These are phyloP conservation scores for Diutina neorugosa DNA, from an alignment of 1,139 yeast species.

Conservation along the genomic window DNA sequence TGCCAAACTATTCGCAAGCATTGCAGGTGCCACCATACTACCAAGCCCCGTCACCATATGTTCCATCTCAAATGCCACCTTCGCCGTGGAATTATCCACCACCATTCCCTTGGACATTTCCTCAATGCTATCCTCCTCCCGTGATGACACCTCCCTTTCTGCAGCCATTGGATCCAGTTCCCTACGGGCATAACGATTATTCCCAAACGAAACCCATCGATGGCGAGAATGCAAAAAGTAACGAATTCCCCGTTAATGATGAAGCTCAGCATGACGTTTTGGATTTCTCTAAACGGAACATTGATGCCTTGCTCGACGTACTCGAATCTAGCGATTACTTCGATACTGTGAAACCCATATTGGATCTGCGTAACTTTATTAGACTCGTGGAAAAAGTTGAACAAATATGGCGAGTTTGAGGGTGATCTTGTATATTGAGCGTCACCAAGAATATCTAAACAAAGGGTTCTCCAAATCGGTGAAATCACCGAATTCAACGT, in stretches of 20 bases:
- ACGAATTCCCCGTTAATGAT: neutral
- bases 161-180: neutral
- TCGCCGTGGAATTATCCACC: neutral
- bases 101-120: neutral
- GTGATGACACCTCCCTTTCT: neutral
- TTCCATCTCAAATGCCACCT: neutral
- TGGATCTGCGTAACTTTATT: neutral
- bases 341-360: neutral
- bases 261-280: neutral
- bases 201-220: neutral
- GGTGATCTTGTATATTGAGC: neutral
- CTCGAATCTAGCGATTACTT: neutral
- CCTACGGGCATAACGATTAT: neutral
- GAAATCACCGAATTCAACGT: constrained; percentile 47
- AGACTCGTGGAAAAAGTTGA: neutral
- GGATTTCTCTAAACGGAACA: neutral
- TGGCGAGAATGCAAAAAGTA: neutral
- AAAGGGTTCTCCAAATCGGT: constrained; percentile 45
- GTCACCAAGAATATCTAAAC: neutral
- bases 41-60: neutral
- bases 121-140: neutral
- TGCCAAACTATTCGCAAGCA: neutral
- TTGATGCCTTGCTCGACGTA: neutral
- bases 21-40: neutral
- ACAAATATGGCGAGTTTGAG: neutral